These are phyloP conservation scores for Pichia sp. DNA, from an alignment of 1,139 yeast genomes.

Conservation along the genomic window DNA sequence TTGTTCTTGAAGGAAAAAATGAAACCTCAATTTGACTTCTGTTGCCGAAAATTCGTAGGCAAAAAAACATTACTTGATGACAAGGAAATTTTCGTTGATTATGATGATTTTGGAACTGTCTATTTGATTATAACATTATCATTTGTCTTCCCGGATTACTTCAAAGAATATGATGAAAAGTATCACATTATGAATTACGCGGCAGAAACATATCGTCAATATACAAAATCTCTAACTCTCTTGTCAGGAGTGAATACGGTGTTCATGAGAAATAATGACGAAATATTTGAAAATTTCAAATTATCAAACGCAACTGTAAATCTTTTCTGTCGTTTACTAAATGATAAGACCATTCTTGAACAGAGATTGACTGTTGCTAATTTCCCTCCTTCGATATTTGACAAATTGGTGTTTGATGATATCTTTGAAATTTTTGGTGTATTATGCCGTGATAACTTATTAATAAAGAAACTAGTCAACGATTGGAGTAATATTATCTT, in stretches of 20 bases:
- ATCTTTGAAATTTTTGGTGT: constrained; percentile 21
- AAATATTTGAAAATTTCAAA: constrained; percentile 9
- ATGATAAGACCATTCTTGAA: constrained; percentile 8
- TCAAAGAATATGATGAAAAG: constrained; percentile 19
- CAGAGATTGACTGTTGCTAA: constrained; percentile 13
- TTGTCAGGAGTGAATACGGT: constrained; percentile 26
- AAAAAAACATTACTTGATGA: constrained; percentile 15
- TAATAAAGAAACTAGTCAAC: constrained; percentile 18
- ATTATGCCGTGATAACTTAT: constrained; percentile 16
- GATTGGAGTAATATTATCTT: constrained; percentile 25
- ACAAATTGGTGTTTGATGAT: constrained; percentile 19
- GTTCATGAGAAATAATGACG: constrained; percentile 14
- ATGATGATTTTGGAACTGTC: constrained; percentile 21
- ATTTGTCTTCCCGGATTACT: constrained; percentile 16
- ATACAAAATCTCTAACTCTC: constrained; percentile 22
- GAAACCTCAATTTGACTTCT: constrained; percentile 25
- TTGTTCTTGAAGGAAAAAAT: constrained; percentile 16
- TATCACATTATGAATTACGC: constrained; percentile 23
- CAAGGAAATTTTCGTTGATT: constrained; percentile 15
- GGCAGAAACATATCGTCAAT: constrained; percentile 10
- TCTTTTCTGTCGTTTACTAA: constrained; percentile 9
- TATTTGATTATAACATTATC: constrained; percentile 21
- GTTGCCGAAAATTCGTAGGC: constrained; percentile 19
- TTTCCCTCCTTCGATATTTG: constrained; percentile 11
- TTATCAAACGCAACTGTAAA: constrained; percentile 4